These are phyloP conservation scores for Lanmaoa pseudosensibilis DNA, from an alignment of 768 basidiomycete species.

Conservation along the genomic window DNA sequence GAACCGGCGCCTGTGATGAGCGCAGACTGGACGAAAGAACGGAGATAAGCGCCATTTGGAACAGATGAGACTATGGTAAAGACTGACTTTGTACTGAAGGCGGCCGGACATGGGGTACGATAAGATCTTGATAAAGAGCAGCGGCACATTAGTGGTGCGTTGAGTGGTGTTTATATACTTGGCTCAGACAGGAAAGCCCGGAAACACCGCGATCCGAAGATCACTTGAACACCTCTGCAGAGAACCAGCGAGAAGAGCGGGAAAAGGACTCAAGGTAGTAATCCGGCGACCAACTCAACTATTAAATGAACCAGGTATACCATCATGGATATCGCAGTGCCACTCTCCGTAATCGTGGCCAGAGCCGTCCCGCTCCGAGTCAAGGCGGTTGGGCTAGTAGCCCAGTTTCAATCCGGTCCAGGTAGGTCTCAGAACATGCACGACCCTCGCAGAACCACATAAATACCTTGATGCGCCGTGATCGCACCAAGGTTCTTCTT, in stretches of 20 bases:
- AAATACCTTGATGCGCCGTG: constrained; percentile 18
- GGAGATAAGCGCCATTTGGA: constrained; percentile 13
- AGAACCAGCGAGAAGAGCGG: no score
- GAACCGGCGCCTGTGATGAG: constrained; percentile 88
- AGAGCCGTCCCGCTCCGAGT: background rate
- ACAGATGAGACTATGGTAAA: background rate
- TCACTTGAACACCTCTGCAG: no score
- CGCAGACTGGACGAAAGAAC: constrained; percentile 50
- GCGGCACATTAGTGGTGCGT: no score
- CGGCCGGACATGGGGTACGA: constrained; percentile 55
- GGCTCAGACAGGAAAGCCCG: background rate
- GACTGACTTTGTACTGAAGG: constrained; percentile 61
- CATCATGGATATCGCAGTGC: background rate
- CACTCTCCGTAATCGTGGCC: background rate
- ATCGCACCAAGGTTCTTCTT: background rate
- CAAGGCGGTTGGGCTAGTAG: constrained; percentile 8
- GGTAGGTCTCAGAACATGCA: constrained; percentile 17
- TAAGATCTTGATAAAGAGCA: background rate
- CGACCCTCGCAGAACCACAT: constrained; percentile 10
- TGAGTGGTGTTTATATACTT: background rate
- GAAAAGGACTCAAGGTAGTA: background rate
- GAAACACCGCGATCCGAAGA: background rate
- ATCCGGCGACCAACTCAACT: background rate
- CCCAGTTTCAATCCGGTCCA: constrained; percentile 21
- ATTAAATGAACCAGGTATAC: background rate